Evolutionary conservation across 257 asterid genomes (phyloP).

Genomic region (Nicotiana noctiflora): DNA sequence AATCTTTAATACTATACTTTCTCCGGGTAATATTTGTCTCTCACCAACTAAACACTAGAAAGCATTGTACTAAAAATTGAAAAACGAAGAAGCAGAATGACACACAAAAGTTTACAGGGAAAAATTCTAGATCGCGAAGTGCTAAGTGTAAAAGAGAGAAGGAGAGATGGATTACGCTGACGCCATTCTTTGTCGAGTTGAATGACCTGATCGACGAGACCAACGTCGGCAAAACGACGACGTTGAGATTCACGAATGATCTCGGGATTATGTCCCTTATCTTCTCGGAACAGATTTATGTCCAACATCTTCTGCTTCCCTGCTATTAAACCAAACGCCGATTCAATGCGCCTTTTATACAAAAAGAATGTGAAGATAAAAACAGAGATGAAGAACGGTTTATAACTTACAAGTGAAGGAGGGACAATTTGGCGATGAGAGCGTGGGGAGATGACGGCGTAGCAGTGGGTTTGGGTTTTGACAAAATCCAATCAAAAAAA

Average conservation of each 20-base stretch:
- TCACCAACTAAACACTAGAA: not conserved
- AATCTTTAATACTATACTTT: not conserved
- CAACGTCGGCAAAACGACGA: conserved; percentile 61
- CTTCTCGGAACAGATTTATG: conserved; percentile 76
- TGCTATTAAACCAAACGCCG: not conserved
- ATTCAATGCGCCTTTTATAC: too few species aligned
- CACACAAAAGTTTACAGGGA: not conserved
- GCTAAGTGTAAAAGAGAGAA: not conserved
- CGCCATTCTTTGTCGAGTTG: conserved; percentile 75
- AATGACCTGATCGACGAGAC: conserved; percentile 74
- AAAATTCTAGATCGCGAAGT: not conserved
- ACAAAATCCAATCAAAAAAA: too few species aligned
- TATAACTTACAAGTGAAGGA: too few species aligned
- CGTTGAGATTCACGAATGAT: conserved; percentile 77
- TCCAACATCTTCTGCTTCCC: conserved; percentile 60
- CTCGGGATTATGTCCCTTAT: conserved; percentile 80
- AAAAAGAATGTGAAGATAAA: too few species aligned
- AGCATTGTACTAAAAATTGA: too few species aligned
- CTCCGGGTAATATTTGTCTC: not conserved
- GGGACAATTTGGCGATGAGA: too few species aligned
- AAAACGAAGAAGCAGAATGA: not conserved
- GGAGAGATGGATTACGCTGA: conserved; percentile 37
- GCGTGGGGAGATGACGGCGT: too few species aligned
- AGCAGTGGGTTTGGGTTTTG: too few species aligned
- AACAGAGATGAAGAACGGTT: too few species aligned